phyloP scores from a whole-genome alignment of 208 protist species.

The Vickermania spadyakhi region DNA sequence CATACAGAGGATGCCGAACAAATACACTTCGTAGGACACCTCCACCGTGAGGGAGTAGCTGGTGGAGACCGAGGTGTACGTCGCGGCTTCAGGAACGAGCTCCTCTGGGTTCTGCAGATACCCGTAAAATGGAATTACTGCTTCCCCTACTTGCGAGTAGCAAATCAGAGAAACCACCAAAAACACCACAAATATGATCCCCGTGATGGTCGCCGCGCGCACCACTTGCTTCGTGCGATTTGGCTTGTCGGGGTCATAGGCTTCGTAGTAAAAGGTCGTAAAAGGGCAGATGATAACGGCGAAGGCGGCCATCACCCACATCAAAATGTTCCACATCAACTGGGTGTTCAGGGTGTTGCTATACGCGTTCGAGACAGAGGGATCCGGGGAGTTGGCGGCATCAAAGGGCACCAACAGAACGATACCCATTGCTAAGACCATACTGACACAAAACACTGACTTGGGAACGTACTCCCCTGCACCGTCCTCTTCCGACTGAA shows the following conservation, averaged over 20 bases:
- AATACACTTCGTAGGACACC: constrained; percentile 72
- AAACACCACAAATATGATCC: constrained; percentile 50
- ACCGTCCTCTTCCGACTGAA: constrained; percentile 60
- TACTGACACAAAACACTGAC: constrained; percentile 58
- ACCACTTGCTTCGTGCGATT: constrained; percentile 31
- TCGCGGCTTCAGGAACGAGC: constrained; percentile 6
- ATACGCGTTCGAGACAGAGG: constrained; percentile 36
- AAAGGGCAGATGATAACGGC: constrained; percentile 86
- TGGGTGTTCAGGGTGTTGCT: constrained; percentile 67
- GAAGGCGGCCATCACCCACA: constrained; percentile 63
- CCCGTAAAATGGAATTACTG: constrained; percentile 22
- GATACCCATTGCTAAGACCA: constrained; percentile 62
- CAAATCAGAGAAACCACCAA: constrained; percentile 40
- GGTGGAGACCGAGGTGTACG: constrained; percentile 12
- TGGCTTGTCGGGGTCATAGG: constrained; percentile 80
- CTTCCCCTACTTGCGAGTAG: constrained; percentile 38
- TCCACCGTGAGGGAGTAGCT: constrained; percentile 21
- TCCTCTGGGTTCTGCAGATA: constrained; percentile 30
- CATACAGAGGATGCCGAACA: constrained; percentile 66
- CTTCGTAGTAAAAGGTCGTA: constrained; percentile 91
- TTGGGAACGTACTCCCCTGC: constrained; percentile 39
- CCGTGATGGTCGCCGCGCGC: constrained; percentile 64
- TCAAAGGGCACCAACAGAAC: constrained; percentile 91
- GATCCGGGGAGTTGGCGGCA: constrained; percentile 81
- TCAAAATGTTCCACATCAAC: constrained; percentile 83